Percentiles rank a stretch among this genome's conserved stretches.
phyloP scores from a whole-genome alignment of 2,329 filamentous ascomycete genomes.

The Aspergillus uvarum region DNA sequence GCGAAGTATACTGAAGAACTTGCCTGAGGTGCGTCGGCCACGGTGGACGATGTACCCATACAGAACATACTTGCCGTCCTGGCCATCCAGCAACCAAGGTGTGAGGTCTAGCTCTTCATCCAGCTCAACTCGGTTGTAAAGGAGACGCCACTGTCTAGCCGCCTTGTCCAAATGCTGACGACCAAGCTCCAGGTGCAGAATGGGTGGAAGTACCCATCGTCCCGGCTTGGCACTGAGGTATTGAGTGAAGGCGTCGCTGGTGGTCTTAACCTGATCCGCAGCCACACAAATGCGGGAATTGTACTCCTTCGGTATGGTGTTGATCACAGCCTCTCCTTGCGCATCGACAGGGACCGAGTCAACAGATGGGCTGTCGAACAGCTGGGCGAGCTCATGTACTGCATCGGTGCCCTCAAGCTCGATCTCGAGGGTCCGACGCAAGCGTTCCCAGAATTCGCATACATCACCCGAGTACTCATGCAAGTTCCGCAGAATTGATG shows the following conservation, averaged over 20 bases:
- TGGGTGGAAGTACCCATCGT: constrained; percentile 47
- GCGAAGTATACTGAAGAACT: constrained; percentile 61
- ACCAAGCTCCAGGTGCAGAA: constrained; percentile 57
- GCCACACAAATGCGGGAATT: constrained; percentile 42
- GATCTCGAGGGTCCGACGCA: constrained; percentile 53
- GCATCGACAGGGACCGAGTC: constrained; percentile 5
- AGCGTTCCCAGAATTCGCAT: constrained; percentile 55
- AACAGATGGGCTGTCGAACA: constrained; percentile 48
- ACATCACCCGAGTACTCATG: constrained; percentile 53
- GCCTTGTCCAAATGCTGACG: constrained; percentile 57
- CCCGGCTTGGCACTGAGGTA: constrained; percentile 37
- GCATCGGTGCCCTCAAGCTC: constrained; percentile 51
- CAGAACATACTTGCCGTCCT: constrained; percentile 52
- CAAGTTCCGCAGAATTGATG: constrained; percentile 41
- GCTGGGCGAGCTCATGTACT: constrained; percentile 40
- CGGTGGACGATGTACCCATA: constrained; percentile 62
- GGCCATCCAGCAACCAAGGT: constrained; percentile 31
- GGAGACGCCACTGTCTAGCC: constrained; percentile 57
- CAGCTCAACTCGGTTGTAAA: constrained; percentile 56
- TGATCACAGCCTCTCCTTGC: constrained; percentile 30
- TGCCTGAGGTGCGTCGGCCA: constrained; percentile 57
- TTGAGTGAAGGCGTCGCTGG: constrained; percentile 35
- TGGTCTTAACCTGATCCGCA: constrained; percentile 38
- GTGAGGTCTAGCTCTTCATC: constrained; percentile 55
- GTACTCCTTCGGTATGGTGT: constrained; percentile 37